Base-by-base conservation (phyloP, 2,329 filamentous ascomycete species). In the Diaporthe caulivora region DNA sequence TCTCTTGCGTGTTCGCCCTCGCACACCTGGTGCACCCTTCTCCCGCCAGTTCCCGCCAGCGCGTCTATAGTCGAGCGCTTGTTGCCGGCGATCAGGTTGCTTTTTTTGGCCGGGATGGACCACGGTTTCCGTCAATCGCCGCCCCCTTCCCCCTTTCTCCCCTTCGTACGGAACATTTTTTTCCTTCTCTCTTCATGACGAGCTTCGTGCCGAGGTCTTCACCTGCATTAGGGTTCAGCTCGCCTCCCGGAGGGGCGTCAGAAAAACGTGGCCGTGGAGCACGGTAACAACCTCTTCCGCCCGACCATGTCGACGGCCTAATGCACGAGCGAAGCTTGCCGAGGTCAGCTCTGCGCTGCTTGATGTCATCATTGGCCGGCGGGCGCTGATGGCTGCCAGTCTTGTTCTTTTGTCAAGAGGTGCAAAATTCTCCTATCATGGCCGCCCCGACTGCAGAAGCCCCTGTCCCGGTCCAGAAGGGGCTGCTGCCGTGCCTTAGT, bases 401-500 rank as follows among this genome's bases (percentile, higher is more conserved):
- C 44, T 18, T 53, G 62, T 65, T 51, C 62, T 51, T 26, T 58
- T 62, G 68, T 49, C 42, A n/a, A 24, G 68, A 71, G 54, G 54
- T 69, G 44, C 37, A 44, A 24, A 49, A 49, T 60, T 70, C 67
- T 65, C 51, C 47, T 49, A 42, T 42, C 65, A 69, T 55, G 65
- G 65, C 49, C 53, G 65, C 65, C 4, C 65, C 65, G 65, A 69
- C 68, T 72, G 71, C 53, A 58, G 44, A 57, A 18, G 31, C 58
- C 68, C 72, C 62, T 70, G 64, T 55, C 64, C 42, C 26, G 64
- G 71, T 72, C 65, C 64, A 73, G 70, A 73, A 60, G 44, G 71
- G 71, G 73, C 65, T 75, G 65, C 58, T 75, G 44, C 68, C 34
- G 58, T 73, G 73, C 73, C 44, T 73, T 75, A 75, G 71, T 68